Evolutionary conservation across 495 filamentous ascomycete genomes (phyloP).

Genomic region (Aspergillus olivimuriae): DNA sequence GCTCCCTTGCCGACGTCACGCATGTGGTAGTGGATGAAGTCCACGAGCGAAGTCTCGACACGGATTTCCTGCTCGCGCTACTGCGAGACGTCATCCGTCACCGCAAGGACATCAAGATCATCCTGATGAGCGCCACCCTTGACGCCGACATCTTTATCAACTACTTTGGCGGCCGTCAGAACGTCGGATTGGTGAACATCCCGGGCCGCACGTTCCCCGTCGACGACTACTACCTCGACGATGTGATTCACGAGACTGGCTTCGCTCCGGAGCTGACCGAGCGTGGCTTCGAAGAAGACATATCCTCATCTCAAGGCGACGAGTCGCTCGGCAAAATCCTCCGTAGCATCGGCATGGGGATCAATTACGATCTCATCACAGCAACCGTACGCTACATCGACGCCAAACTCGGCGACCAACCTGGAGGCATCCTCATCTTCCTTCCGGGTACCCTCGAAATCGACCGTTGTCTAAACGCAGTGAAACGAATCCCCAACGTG

Average conservation of each 20-base stretch:
- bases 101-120: constrained; percentile 78
- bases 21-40: constrained; percentile 97
- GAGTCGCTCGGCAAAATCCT: constrained; percentile 58
- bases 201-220: constrained; percentile 86
- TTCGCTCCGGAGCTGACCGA: constrained; percentile 49
- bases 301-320: constrained; percentile 30
- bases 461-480: constrained; percentile 64
- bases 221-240: constrained; percentile 83
- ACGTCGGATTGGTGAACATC: constrained; percentile 77
- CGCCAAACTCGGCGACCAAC: constrained; percentile 55
- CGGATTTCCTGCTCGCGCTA: constrained; percentile 86
- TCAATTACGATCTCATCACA: constrained; percentile 88
- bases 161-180: constrained; percentile 68
- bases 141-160: constrained; percentile 79
- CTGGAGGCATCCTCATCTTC: constrained; percentile 91
- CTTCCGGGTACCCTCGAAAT: constrained; percentile 84
- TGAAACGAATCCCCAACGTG: constrained; percentile 62
- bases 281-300: constrained; percentile 28
- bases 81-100: constrained; percentile 74
- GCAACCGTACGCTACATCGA: constrained; percentile 77
- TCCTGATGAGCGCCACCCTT: constrained; percentile 97
- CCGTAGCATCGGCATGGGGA: constrained; percentile 69
- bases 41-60: constrained; percentile 91
- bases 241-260: constrained; percentile 72
- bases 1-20: constrained; percentile 78